Percentiles rank a stretch among this genome's conserved stretches.
Conservation (phyloP, 441 rosid species). For the Cnidoscolus chayamansa region DNA sequence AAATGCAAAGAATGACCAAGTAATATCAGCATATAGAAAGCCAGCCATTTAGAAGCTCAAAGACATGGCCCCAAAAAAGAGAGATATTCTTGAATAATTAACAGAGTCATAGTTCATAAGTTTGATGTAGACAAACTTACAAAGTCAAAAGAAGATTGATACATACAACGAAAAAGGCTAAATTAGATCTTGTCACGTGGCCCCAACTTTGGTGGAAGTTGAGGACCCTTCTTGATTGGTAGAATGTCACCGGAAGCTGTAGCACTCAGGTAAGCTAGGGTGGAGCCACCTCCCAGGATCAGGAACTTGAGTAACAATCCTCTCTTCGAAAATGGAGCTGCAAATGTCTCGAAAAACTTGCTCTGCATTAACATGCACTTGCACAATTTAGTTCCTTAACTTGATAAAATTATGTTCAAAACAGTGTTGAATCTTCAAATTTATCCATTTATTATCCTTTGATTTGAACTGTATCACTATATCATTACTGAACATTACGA, state of each 20-base stretch:
- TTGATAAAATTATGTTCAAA: background rate
- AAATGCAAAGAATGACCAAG: background rate
- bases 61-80: background rate
- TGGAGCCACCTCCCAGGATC: conserved; percentile 82
- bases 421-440: background rate
- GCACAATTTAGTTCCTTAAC: background rate
- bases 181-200: conserved; percentile 85
- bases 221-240: conserved; percentile 90
- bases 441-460: background rate
- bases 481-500: background rate
- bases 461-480: background rate
- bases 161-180: conserved; percentile 27
- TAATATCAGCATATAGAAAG: background rate
- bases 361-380: conserved; percentile 49
- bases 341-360: conserved; percentile 96
- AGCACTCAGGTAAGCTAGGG: conserved; percentile 68
- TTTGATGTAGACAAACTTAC: conserved; percentile 26
- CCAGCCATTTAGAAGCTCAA: background rate
- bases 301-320: conserved; percentile 90
- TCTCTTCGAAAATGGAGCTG: conserved; percentile 93
- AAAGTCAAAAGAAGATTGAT: conserved; percentile 25
- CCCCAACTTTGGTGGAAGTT: conserved; percentile 80
- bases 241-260: conserved; percentile 66
- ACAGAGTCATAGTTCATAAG: conserved; percentile 9
- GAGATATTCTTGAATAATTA: conserved; percentile 19